These are phyloP conservation scores for Chloris gayana DNA, from an alignment of 176 grass and related monocot species.

Conservation along the genomic window DNA sequence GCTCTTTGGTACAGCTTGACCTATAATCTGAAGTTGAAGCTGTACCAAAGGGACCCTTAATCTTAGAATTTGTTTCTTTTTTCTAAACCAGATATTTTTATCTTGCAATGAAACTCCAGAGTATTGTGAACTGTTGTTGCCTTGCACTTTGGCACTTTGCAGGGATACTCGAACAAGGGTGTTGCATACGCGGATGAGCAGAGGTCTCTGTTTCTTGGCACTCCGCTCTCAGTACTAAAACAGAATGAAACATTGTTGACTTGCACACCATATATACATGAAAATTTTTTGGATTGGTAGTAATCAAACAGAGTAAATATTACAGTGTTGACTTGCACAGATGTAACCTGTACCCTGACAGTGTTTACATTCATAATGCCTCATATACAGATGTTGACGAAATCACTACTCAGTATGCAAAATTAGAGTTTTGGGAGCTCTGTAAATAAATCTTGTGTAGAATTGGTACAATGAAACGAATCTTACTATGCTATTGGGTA, in stretches of 20 bases:
- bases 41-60: no score
- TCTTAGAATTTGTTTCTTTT: no score
- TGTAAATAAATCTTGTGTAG: not conserved
- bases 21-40: no score
- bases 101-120: not conserved
- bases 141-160: slow-evolving; percentile 52
- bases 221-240: slow-evolving; percentile 18
- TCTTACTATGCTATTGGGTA: not conserved
- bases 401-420: not conserved
- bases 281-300: not conserved
- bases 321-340: not conserved
- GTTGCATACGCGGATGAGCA: slow-evolving; percentile 40
- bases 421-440: not conserved
- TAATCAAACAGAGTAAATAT: not conserved
- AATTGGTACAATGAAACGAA: not conserved
- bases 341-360: not conserved
- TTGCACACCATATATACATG: not conserved
- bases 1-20: no score
- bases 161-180: slow-evolving; percentile 40
- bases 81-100: not conserved
- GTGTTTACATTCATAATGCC: not conserved
- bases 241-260: slow-evolving; percentile 6
- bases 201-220: not conserved
- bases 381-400: not conserved
- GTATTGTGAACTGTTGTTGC: not conserved